Percentiles rank a stretch among this genome's conserved stretches.
These are phyloP conservation scores for Dioscorea alata DNA, from an alignment of 106 monocot genomes.

Conservation along the genomic window DNA sequence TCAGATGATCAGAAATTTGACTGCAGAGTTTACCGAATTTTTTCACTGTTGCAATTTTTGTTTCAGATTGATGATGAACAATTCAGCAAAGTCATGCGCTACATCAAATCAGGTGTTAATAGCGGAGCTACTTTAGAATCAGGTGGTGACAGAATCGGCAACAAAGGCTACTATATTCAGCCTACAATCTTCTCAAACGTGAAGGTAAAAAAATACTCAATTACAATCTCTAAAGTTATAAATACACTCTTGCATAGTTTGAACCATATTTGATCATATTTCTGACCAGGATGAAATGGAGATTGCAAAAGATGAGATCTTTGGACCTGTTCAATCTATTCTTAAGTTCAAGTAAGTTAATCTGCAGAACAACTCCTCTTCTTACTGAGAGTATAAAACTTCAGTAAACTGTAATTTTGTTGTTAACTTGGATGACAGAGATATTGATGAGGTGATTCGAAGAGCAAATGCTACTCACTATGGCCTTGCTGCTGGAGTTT, in stretches of 20 bases:
- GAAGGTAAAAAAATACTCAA: conserved; percentile 35
- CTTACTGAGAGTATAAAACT: too few relatives aligned
- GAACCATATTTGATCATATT: too few relatives aligned
- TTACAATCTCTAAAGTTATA: too few relatives aligned
- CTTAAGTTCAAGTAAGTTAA: conserved; percentile 83
- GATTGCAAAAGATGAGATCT: conserved; percentile 89
- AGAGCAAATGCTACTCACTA: conserved; percentile 55
- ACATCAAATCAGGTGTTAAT: conserved; percentile 61
- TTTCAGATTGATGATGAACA: conserved; percentile 78
- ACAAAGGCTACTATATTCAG: conserved; percentile 78
- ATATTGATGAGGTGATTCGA: conserved; percentile 79
- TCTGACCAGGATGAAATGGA: conserved; percentile 61
- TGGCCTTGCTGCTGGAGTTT: conserved; percentile 87
- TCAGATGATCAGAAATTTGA: too few relatives aligned
- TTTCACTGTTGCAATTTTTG: not conserved
- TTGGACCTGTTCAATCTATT: conserved; percentile 89
- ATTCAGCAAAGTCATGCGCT: conserved; percentile 65
- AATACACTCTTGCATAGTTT: too few relatives aligned
- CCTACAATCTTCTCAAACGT: conserved; percentile 84
- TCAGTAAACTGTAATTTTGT: too few relatives aligned
- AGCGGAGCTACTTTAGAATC: conserved; percentile 66
- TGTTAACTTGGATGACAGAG: conserved; percentile 14
- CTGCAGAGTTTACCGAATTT: not conserved
- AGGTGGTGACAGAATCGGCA: conserved; percentile 68
- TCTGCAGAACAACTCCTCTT: not conserved